Percentiles rank a stretch among this genome's conserved stretches.
Conservation (phyloP, 2,329 filamentous ascomycete genomes). For the Penicillium occitanis region DNA sequence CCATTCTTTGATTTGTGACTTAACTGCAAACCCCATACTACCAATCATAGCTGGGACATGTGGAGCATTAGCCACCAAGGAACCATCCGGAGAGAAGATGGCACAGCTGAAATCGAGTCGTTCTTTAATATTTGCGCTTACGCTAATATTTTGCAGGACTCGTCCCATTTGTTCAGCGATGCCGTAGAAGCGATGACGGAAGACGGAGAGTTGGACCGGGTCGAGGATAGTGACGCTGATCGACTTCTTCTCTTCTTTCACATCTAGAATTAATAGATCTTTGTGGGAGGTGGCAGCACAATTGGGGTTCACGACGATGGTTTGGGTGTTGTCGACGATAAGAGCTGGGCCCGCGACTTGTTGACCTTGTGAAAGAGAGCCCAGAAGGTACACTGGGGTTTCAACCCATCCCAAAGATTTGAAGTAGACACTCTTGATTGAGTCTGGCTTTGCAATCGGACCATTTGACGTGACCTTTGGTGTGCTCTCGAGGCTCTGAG, state of each 20-base stretch:
- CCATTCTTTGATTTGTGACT: conserved; percentile 54
- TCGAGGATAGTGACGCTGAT: conserved; percentile 40
- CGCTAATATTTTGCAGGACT: conserved; percentile 56
- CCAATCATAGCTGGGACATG: conserved; percentile 78
- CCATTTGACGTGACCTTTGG: neutral
- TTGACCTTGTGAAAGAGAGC: conserved; percentile 23
- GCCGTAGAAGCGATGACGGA: conserved; percentile 59
- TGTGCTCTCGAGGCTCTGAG: neutral
- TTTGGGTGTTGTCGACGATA: conserved; percentile 72
- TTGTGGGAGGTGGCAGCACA: conserved; percentile 60
- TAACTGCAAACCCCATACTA: conserved; percentile 46
- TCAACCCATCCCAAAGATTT: neutral
- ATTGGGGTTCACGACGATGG: conserved; percentile 81
- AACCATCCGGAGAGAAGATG: conserved; percentile 72
- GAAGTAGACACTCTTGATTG: neutral
- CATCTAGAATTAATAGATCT: conserved; percentile 79
- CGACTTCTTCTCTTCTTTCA: conserved; percentile 56
- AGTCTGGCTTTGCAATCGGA: neutral
- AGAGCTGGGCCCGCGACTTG: conserved; percentile 34
- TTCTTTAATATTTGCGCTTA: conserved; percentile 76
- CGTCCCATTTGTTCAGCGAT: conserved; percentile 62
- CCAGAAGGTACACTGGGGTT: conserved; percentile 31
- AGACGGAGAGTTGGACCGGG: conserved; percentile 56
- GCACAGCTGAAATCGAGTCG: conserved; percentile 81
- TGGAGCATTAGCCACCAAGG: conserved; percentile 68